Evolutionary conservation across 2,329 filamentous ascomycete genomes (phyloP).

Genomic region (Cordyceps pruinosa): DNA sequence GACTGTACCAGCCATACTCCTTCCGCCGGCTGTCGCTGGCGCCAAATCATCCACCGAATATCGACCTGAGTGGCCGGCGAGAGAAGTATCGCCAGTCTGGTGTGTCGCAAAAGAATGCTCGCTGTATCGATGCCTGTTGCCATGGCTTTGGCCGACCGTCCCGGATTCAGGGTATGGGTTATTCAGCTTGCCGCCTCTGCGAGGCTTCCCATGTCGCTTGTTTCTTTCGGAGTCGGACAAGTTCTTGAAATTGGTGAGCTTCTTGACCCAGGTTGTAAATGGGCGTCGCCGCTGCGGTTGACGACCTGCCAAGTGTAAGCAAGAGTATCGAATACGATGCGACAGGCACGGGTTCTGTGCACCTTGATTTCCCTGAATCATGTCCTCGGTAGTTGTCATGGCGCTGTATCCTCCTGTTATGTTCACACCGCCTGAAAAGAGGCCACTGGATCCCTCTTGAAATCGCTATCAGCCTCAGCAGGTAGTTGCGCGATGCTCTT

Average conservation of each 20-base stretch:
- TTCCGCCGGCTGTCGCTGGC: conserved; percentile 56
- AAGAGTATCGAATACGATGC: conserved; percentile 13
- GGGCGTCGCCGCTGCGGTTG: conserved; percentile 66
- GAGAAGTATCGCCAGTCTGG: conserved; percentile 49
- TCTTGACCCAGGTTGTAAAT: conserved; percentile 91
- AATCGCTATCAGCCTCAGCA: neutral
- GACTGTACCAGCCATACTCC: conserved; percentile 70
- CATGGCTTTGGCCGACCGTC: conserved; percentile 32
- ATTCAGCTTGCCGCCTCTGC: conserved; percentile 61
- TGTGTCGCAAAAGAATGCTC: conserved; percentile 50
- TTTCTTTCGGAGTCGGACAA: conserved; percentile 53
- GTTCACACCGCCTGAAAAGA: neutral
- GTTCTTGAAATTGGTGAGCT: conserved; percentile 78
- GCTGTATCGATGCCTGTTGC: conserved; percentile 28
- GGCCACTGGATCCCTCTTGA: neutral
- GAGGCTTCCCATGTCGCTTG: conserved; percentile 40
- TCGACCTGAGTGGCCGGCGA: conserved; percentile 48
- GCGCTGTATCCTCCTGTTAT: neutral
- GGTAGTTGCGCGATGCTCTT: neutral
- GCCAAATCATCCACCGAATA: conserved; percentile 52
- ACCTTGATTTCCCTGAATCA: conserved; percentile 37
- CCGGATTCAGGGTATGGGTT: conserved; percentile 89
- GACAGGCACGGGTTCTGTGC: conserved; percentile 7
- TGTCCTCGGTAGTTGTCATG: conserved; percentile 32
- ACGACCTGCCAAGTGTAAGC: conserved; percentile 51